These are phyloP conservation scores for Colletotrichum cereale DNA, from an alignment of 2,329 filamentous ascomycete species.

Conservation along the genomic window DNA sequence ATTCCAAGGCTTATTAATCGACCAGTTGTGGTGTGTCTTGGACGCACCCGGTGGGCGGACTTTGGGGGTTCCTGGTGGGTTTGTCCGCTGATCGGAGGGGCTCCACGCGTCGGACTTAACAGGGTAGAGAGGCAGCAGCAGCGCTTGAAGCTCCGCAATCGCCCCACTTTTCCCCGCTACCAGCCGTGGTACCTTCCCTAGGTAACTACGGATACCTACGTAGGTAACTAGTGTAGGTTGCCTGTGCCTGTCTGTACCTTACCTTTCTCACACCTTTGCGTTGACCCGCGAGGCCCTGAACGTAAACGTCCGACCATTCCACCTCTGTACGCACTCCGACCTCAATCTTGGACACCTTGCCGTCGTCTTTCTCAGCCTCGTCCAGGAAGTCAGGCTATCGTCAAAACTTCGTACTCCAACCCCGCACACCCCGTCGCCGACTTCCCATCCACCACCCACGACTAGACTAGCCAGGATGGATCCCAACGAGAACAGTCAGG, in stretches of 20 bases:
- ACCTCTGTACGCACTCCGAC: constrained; percentile 4
- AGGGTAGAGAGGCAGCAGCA: background rate
- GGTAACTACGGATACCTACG: too few species aligned
- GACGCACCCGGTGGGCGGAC: constrained; percentile 1
- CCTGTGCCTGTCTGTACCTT: background rate
- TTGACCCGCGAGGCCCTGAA: constrained; percentile 11
- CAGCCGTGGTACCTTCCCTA: constrained; percentile 5
- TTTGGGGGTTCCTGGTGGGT: constrained; percentile 20
- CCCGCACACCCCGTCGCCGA: background rate
- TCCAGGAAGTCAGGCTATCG: background rate
- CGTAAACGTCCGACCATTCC: constrained; percentile 17
- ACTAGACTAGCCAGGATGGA: constrained; percentile 53
- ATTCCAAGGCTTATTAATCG: constrained; percentile 31
- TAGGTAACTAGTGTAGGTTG: too few species aligned
- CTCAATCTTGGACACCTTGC: background rate
- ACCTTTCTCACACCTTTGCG: background rate
- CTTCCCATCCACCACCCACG: background rate
- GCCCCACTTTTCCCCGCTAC: constrained; percentile 31
- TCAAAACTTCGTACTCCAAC: background rate
- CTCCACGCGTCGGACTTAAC: constrained; percentile 30
- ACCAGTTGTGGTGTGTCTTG: background rate
- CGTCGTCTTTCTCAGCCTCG: constrained; percentile 12
- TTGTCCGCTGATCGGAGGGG: constrained; percentile 19
- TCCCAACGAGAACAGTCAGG: constrained; percentile 55
- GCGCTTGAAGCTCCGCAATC: background rate